These are phyloP conservation scores for Candida sp. DNA, from an alignment of 1,139 yeast genomes.

Conservation along the genomic window DNA sequence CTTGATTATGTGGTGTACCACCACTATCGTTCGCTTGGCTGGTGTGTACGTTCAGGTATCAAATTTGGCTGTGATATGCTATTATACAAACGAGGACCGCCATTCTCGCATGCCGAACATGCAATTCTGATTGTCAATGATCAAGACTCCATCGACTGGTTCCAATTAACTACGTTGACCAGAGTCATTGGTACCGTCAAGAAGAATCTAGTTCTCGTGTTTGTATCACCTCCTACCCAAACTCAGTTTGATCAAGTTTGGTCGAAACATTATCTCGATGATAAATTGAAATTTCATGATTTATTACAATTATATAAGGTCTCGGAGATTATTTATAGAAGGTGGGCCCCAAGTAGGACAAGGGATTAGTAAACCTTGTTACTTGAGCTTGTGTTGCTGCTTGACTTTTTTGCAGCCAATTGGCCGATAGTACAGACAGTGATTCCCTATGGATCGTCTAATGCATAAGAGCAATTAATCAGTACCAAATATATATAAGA, in stretches of 20 bases:
- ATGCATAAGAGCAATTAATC: no score
- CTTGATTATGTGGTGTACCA: conserved; percentile 74
- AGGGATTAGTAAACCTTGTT: conserved; percentile 46
- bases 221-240: conserved; percentile 53
- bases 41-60: conserved; percentile 93
- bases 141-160: conserved; percentile 41
- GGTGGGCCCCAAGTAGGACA: conserved; percentile 86
- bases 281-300: conserved; percentile 19
- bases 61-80: conserved; percentile 87
- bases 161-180: conserved; percentile 61
- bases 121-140: conserved; percentile 51
- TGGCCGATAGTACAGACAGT: no score
- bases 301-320: conserved; percentile 44
- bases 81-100: conserved; percentile 88
- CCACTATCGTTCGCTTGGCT: conserved; percentile 83
- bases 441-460: no score
- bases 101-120: conserved; percentile 91
- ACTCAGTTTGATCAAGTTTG: conserved; percentile 22
- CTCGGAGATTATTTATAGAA: conserved; percentile 62
- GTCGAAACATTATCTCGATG: conserved; percentile 11
- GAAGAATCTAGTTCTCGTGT: conserved; percentile 69
- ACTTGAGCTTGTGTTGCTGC: no score
- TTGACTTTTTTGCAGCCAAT: no score
- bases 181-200: conserved; percentile 88
- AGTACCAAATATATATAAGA: no score